These are phyloP conservation scores for Talaromyces stipitatus DNA, from an alignment of 495 filamentous ascomycete genomes.

Conservation along the genomic window DNA sequence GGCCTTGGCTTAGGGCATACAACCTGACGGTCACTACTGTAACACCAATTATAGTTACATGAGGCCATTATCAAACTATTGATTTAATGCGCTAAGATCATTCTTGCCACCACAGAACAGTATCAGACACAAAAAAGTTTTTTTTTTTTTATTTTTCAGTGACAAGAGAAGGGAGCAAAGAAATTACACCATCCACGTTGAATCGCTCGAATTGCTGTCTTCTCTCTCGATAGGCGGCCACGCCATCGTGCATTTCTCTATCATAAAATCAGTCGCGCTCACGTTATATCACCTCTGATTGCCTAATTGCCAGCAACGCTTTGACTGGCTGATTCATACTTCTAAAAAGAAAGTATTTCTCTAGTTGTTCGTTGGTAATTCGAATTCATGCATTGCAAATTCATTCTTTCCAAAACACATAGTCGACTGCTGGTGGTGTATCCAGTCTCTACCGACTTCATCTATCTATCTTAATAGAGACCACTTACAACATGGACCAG, in stretches of 20 bases:
- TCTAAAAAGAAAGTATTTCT: not conserved
- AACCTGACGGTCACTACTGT: not conserved
- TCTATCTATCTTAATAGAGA: not conserved
- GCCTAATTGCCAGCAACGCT: not conserved
- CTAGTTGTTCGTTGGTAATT: not conserved
- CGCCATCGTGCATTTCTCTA: constrained; percentile 1
- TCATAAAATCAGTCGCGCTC: not conserved
- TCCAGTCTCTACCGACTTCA: not conserved
- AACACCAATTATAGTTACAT: constrained; percentile 3
- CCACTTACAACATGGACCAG: constrained; percentile 32
- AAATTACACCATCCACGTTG: too few relatives aligned
- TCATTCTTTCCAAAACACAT: not conserved
- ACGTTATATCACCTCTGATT: not conserved
- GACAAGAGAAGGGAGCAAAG: too few relatives aligned
- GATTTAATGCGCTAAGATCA: not conserved
- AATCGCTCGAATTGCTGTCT: not conserved
- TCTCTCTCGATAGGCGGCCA: not conserved
- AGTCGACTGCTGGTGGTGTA: not conserved
- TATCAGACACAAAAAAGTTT: not conserved
- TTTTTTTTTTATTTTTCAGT: not conserved
- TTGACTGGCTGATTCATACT: not conserved
- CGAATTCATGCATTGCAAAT: not conserved
- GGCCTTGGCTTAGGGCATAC: not conserved
- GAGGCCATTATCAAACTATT: constrained; percentile 5
- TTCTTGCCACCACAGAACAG: not conserved